phyloP scores from a whole-genome alignment of 2,329 filamentous ascomycete species.

The Juglanconis sp. region DNA sequence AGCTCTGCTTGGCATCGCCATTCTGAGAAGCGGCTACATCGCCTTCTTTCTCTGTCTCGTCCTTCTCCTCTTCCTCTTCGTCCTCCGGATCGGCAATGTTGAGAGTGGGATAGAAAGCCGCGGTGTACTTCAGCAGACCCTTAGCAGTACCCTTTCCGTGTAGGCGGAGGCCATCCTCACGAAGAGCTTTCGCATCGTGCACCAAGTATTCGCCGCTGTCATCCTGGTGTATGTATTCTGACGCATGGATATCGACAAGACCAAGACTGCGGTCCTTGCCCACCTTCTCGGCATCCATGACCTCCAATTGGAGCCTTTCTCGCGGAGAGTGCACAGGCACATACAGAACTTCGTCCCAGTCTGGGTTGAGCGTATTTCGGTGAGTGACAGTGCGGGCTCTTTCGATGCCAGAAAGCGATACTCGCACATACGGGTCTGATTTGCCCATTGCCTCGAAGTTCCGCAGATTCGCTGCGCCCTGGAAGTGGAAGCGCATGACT shows the following conservation, averaged over 20 bases:
- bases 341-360: conserved; percentile 95
- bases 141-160: conserved; percentile 72
- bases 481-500: conserved; percentile 91
- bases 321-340: conserved; percentile 81
- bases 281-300: conserved; percentile 94
- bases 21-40: conserved; percentile 14
- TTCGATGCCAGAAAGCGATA: conserved; percentile 84
- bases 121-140: conserved; percentile 77
- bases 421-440: conserved; percentile 89
- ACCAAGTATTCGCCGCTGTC: conserved; percentile 78
- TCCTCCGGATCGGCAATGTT: conserved; percentile 88
- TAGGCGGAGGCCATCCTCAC: conserved; percentile 67
- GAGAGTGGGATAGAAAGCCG: conserved; percentile 85
- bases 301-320: conserved; percentile 83
- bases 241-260: conserved; percentile 69
- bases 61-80: conserved; percentile 56
- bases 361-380: conserved; percentile 90
- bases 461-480: conserved; percentile 75
- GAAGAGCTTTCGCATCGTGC: conserved; percentile 69
- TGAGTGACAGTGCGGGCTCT: conserved; percentile 93
- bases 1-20: conserved; percentile 20
- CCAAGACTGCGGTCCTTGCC: conserved; percentile 89
- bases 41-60: conserved; percentile 35
- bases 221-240: conserved; percentile 75
- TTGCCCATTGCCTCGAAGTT: conserved; percentile 96